A percentile compares a stretch with the other conserved stretches of the same genome.
Evolutionary conservation across 1,139 yeast species (phyloP).

Genomic region (Yamadazyma spencermartinsiae): DNA sequence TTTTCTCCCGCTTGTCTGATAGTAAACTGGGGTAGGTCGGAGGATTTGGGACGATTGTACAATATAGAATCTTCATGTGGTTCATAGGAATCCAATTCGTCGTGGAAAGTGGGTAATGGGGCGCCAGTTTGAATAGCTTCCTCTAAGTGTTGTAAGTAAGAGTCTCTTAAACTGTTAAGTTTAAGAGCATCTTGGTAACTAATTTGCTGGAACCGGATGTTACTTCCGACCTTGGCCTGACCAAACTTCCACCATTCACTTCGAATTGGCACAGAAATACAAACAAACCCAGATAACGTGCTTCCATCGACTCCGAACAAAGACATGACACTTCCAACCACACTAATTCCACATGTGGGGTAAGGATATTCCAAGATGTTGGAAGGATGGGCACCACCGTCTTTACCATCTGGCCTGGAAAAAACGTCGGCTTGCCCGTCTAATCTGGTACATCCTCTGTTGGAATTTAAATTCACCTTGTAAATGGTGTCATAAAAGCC

Average conservation of each 20-base stretch:
- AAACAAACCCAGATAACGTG: slow-evolving; percentile 31
- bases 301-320: slow-evolving; percentile 24
- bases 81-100: neutral
- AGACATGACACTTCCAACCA: slow-evolving; percentile 7
- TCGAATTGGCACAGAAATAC: slow-evolving; percentile 25
- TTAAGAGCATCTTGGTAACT: slow-evolving; percentile 24
- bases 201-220: slow-evolving; percentile 21
- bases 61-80: slow-evolving; percentile 5
- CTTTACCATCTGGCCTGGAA: slow-evolving; percentile 7
- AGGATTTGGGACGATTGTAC: slow-evolving; percentile 1
- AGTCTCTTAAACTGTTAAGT: slow-evolving; percentile 18
- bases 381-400: slow-evolving; percentile 10
- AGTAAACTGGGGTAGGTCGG: slow-evolving; percentile 3
- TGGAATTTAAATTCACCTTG: slow-evolving; percentile 6
- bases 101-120: neutral
- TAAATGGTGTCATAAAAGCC: slow-evolving; percentile 5
- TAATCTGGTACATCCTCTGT: slow-evolving; percentile 8
- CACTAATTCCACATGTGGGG: slow-evolving; percentile 7
- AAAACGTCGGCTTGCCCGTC: slow-evolving; percentile 8
- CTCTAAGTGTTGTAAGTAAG: slow-evolving; percentile 11
- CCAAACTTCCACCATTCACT: slow-evolving; percentile 36
- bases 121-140: neutral
- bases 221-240: slow-evolving; percentile 26
- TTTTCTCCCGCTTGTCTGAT: slow-evolving; percentile 9
- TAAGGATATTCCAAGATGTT: slow-evolving; percentile 9